Percentiles rank a stretch among this genome's conserved stretches.
phyloP scores from a whole-genome alignment of 2,329 filamentous ascomycete genomes.

The Endoconidiophora polonica region DNA sequence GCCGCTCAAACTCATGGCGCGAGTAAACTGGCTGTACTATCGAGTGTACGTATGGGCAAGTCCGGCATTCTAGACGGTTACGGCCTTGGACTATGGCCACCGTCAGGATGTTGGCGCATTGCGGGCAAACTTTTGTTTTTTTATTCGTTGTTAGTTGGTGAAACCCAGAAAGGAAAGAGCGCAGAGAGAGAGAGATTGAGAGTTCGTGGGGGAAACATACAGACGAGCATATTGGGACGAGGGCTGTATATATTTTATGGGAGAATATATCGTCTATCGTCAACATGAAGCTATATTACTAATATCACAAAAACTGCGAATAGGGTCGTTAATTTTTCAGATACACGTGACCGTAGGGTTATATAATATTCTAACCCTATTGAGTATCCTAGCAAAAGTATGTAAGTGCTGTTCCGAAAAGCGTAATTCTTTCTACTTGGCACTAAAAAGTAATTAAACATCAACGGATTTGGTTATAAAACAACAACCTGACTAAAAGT shows the following conservation, averaged over 20 bases:
- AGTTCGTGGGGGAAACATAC: conserved; percentile 25
- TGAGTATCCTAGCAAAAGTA: background rate
- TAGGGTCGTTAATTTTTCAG: too few species aligned
- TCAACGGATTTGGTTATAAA: too few species aligned
- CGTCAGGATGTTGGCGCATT: conserved; percentile 70
- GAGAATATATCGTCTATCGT: background rate
- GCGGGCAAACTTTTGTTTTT: conserved; percentile 53
- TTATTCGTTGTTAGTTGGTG: conserved; percentile 10
- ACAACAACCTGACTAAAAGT: too few species aligned
- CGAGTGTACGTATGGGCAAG: conserved; percentile 81
- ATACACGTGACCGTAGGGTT: background rate
- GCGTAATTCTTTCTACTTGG: background rate
- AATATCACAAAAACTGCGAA: background rate
- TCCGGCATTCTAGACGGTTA: conserved; percentile 89
- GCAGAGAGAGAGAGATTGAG: background rate
- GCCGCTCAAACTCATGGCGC: conserved; percentile 71
- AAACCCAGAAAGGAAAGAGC: conserved; percentile 1
- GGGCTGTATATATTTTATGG: background rate
- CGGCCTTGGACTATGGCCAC: conserved; percentile 42
- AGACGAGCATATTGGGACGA: conserved; percentile 41
- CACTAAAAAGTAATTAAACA: too few species aligned
- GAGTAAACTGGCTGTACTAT: conserved; percentile 64
- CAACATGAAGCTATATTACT: background rate
- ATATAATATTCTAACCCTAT: background rate
- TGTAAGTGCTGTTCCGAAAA: background rate